Percentiles rank a stretch among this genome's conserved stretches.
Evolutionary conservation across 2,329 filamentous ascomycete genomes (phyloP).

Genomic region (Cladosporium halotolerans): DNA sequence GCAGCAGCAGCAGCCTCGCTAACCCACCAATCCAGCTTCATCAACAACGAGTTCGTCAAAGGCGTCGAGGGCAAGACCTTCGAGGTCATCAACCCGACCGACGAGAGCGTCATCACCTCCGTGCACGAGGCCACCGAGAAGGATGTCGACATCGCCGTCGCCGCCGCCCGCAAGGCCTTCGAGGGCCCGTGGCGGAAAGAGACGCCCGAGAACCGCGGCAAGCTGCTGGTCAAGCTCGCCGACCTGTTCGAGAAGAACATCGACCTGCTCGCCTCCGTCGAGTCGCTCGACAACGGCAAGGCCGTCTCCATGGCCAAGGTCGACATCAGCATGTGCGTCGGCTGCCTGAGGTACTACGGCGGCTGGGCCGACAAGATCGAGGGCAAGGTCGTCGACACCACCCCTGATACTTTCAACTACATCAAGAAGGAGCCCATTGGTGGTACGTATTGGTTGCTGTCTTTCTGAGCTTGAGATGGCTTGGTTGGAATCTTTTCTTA

Average conservation of each 20-base stretch:
- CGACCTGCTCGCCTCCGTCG: slow-evolving; percentile 71
- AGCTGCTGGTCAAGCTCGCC: slow-evolving; percentile 67
- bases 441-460: slow-evolving; percentile 15
- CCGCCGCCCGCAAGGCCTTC: slow-evolving; percentile 79
- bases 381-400: slow-evolving; percentile 76
- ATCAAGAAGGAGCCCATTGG: slow-evolving; percentile 66
- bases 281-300: slow-evolving; percentile 86
- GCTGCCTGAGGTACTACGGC: slow-evolving; percentile 76
- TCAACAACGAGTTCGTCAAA: slow-evolving; percentile 88
- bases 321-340: slow-evolving; percentile 63
- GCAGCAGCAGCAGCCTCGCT: not conserved
- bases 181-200: slow-evolving; percentile 63
- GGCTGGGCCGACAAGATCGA: slow-evolving; percentile 90
- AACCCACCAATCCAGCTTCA: slow-evolving; percentile 53
- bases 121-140: slow-evolving; percentile 84
- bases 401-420: slow-evolving; percentile 75
- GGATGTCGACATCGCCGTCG: slow-evolving; percentile 73
- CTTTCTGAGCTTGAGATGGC: not conserved
- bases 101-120: slow-evolving; percentile 75
- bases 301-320: slow-evolving; percentile 68
- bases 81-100: slow-evolving; percentile 83
- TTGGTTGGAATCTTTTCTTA: not conserved
- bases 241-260: slow-evolving; percentile 72
- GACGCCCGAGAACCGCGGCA: slow-evolving; percentile 65
- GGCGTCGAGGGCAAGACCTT: slow-evolving; percentile 82